Evolutionary conservation across 2,329 filamentous ascomycete species (phyloP).

Genomic region (Alternaria sp.): DNA sequence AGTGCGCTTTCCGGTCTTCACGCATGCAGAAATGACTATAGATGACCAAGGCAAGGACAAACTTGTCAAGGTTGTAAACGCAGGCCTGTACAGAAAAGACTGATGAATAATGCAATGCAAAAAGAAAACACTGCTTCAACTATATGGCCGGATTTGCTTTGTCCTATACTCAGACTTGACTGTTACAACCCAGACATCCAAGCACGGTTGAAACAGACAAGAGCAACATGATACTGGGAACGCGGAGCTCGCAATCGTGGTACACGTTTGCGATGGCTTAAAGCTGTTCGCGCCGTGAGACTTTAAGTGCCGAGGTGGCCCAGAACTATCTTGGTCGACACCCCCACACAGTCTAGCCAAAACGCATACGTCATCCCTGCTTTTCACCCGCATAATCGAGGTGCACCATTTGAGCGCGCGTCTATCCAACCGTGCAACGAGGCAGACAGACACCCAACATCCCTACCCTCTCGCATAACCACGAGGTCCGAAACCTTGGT

Average conservation of each 20-base stretch:
- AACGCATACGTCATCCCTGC: conserved; percentile 29
- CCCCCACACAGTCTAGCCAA: conserved; percentile 19
- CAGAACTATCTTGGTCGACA: not conserved
- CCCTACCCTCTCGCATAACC: conserved; percentile 3
- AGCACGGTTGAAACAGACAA: not conserved
- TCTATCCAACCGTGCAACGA: conserved; percentile 14
- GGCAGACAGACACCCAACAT: conserved; percentile 22
- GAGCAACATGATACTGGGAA: not conserved
- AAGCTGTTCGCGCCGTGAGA: not conserved
- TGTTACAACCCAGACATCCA: not conserved
- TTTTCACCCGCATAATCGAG: conserved; percentile 11
- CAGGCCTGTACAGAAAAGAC: conserved; percentile 2
- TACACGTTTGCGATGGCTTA: not conserved
- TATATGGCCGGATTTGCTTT: not conserved
- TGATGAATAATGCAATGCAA: not conserved
- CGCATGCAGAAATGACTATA: too few species aligned
- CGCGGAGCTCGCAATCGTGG: not conserved
- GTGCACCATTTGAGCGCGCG: conserved; percentile 20
- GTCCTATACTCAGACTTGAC: not conserved
- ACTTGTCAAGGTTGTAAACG: not conserved
- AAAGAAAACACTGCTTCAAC: not conserved
- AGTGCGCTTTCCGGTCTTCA: too few species aligned
- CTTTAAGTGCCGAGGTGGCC: not conserved
- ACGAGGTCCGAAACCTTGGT: not conserved
- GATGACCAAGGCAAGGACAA: not conserved